Evolutionary conservation across 306 rosid species (phyloP).

Genomic region (Quercus bicolor): DNA sequence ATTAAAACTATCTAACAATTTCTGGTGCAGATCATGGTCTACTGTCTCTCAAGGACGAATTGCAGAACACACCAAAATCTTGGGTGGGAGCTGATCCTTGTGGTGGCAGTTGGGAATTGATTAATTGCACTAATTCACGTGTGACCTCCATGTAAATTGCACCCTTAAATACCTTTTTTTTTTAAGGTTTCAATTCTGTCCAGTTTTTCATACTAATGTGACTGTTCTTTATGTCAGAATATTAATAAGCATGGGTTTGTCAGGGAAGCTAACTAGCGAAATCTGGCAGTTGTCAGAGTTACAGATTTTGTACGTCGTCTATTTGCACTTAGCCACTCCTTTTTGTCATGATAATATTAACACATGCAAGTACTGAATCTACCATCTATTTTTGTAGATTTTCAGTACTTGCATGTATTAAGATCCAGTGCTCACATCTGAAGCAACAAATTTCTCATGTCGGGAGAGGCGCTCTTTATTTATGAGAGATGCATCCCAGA

Average conservation of each 20-base stretch:
- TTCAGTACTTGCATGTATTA: not conserved
- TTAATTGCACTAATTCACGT: slow-evolving; percentile 29
- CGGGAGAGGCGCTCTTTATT: not conserved
- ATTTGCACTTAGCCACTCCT: not conserved
- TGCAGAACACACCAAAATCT: slow-evolving; percentile 25
- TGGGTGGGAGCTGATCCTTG: slow-evolving; percentile 44
- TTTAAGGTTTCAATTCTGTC: not conserved
- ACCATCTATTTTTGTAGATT: not conserved
- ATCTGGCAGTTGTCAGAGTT: not conserved
- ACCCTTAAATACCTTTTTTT: not conserved
- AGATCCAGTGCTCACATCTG: not conserved
- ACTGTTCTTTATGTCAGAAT: not conserved
- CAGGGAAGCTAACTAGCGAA: not conserved
- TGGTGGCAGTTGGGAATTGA: slow-evolving; percentile 37
- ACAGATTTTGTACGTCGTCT: not conserved
- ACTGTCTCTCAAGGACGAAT: slow-evolving; percentile 3
- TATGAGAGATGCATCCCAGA: not conserved
- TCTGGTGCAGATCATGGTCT: slow-evolving; percentile 29
- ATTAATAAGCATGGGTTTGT: not conserved
- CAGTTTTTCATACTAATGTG: not conserved
- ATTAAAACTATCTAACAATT: not conserved
- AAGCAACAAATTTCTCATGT: not conserved
- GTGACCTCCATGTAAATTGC: slow-evolving; percentile 32
- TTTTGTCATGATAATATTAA: not conserved
- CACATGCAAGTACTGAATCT: not conserved